Conservation (phyloP, 2,329 filamentous ascomycete species). For the Phaeosphaeriaceae sp. region DNA sequence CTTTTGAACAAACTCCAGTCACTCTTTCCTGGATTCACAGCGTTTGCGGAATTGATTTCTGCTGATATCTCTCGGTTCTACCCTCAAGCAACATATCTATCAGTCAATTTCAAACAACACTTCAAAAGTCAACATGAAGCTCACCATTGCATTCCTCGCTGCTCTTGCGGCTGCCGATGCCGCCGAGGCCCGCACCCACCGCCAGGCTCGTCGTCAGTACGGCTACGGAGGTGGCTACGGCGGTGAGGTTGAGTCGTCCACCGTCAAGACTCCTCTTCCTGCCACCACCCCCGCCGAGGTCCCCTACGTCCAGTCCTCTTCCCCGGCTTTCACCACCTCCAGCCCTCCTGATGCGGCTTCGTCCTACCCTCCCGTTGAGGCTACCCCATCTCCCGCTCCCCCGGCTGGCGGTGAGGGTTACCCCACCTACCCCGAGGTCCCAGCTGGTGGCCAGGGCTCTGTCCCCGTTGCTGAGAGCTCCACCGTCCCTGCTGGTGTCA, state of each 20-base stretch:
- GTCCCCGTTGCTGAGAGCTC: constrained; percentile 1
- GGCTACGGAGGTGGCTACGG: constrained; percentile 24
- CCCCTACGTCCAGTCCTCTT: constrained; percentile 15
- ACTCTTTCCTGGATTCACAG: constrained; percentile 46
- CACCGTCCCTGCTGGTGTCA: neutral
- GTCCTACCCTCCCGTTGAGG: constrained; percentile 11
- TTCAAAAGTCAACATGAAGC: constrained; percentile 38
- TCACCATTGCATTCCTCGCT: constrained; percentile 42
- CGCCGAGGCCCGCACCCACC: constrained; percentile 36
- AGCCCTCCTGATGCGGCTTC: constrained; percentile 10
- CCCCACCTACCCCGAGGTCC: neutral
- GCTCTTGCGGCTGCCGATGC: constrained; percentile 41
- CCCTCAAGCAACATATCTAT: constrained; percentile 17
- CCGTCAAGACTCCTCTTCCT: constrained; percentile 8
- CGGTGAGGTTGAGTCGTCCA: constrained; percentile 12
- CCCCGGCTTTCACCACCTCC: constrained; percentile 12
- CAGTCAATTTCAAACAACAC: constrained; percentile 17
- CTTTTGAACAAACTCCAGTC: constrained; percentile 45
- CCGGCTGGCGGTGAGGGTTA: constrained; percentile 1
- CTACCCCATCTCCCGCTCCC: neutral
- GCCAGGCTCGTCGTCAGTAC: constrained; percentile 38
- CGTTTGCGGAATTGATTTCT: constrained; percentile 40
- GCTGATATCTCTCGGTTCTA: constrained; percentile 32
- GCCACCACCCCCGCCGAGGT: neutral
- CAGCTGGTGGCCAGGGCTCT: neutral